phyloP scores from a whole-genome alignment of 2,329 filamentous ascomycete species.

The Penicillium sp. region DNA sequence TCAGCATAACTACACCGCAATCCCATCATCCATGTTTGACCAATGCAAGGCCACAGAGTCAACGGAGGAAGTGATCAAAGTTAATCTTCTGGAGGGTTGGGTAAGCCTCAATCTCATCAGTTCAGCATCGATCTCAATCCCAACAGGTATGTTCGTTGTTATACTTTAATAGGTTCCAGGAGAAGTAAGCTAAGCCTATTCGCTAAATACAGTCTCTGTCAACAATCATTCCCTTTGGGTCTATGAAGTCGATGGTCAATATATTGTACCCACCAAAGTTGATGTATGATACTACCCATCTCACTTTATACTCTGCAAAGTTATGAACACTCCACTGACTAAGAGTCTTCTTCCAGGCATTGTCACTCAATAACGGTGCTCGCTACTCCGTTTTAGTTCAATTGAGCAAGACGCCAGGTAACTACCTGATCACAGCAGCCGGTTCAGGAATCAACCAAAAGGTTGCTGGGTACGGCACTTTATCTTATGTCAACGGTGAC shows the following conservation, averaged over 20 bases:
- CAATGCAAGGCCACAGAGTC: background rate
- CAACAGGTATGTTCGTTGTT: background rate
- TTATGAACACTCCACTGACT: background rate
- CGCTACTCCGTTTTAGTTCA: conserved; percentile 5
- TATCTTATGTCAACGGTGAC: conserved; percentile 2
- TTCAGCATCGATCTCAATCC: background rate
- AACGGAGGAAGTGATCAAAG: background rate
- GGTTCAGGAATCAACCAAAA: conserved; percentile 2
- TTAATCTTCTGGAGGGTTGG: background rate
- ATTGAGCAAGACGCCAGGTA: background rate
- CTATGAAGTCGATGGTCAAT: conserved; percentile 6
- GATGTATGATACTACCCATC: background rate
- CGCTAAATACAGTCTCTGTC: background rate
- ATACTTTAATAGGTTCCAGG: background rate
- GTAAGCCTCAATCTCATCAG: conserved; percentile 5
- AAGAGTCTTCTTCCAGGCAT: background rate
- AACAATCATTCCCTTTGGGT: conserved; percentile 8
- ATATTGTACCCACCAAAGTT: conserved; percentile 1
- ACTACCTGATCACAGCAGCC: conserved; percentile 1
- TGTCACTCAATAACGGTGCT: background rate
- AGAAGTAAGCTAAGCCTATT: too few species aligned
- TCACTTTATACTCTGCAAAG: background rate
- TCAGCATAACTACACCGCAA: background rate
- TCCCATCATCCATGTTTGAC: conserved; percentile 1
- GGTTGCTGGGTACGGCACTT: background rate